Percentiles rank a stretch among this genome's conserved stretches.
Evolutionary conservation across 441 rosid genomes (phyloP).

Genomic region (Caryocar brasiliense): DNA sequence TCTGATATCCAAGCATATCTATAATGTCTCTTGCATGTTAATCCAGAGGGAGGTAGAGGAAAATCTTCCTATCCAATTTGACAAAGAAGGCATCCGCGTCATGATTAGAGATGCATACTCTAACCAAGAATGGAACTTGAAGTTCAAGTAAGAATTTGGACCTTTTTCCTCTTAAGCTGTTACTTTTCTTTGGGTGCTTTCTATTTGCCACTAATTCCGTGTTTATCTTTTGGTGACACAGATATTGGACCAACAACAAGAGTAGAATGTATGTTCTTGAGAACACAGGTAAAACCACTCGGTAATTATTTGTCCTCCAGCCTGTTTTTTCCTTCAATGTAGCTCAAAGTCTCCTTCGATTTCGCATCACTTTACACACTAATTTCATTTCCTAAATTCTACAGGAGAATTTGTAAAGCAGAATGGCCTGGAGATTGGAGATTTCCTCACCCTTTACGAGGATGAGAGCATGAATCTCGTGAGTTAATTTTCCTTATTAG

Average conservation of each 20-base stretch:
- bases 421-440: slow-evolving; percentile 43
- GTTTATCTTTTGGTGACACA: slow-evolving; percentile 15
- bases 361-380: neutral
- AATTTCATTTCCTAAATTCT: neutral
- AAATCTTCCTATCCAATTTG: slow-evolving; percentile 50
- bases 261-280: slow-evolving; percentile 88
- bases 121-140: slow-evolving; percentile 40
- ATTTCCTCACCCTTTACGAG: slow-evolving; percentile 55
- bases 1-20: neutral
- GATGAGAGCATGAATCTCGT: slow-evolving; percentile 70
- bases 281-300: slow-evolving; percentile 40
- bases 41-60: slow-evolving; percentile 60
- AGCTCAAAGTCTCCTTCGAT: neutral
- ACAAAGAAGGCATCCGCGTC: slow-evolving; percentile 51
- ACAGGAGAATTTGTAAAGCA: slow-evolving; percentile 59
- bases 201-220: neutral
- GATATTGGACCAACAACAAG: slow-evolving; percentile 71
- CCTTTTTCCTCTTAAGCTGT: neutral
- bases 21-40: slow-evolving; percentile 1
- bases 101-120: slow-evolving; percentile 38
- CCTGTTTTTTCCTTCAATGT: neutral
- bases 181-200: too few relatives aligned
- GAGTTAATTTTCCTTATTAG: slow-evolving; percentile 31
- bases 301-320: neutral
- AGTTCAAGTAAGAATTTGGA: slow-evolving; percentile 45